phyloP scores from a whole-genome alignment of 371 early-diverging fungal species.

The Thermomucor indicae-seudaticae region DNA sequence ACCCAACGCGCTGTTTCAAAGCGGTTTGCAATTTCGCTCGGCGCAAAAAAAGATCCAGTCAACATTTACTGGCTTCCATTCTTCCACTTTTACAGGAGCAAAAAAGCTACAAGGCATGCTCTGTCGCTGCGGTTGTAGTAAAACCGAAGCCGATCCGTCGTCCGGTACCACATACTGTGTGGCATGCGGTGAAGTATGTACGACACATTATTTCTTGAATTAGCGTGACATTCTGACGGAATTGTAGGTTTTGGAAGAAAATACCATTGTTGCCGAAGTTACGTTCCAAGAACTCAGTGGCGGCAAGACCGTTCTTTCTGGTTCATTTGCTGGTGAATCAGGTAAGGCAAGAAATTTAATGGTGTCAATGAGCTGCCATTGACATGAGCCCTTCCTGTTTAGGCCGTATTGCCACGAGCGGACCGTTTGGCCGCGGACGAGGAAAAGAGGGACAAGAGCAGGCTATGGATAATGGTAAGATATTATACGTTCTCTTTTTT shows the following conservation, averaged over 20 bases:
- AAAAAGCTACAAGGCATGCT: too few species aligned
- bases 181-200: constrained; percentile 60
- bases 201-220: neutral
- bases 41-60: too few species aligned
- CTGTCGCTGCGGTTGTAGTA: constrained; percentile 40
- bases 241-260: constrained; percentile 92
- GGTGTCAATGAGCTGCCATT: neutral
- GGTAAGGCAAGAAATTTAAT: constrained; percentile 14
- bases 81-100: too few species aligned
- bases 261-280: constrained; percentile 92
- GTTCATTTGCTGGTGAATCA: constrained; percentile 62
- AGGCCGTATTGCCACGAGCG: constrained; percentile 57
- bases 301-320: constrained; percentile 84
- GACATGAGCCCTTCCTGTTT: neutral
- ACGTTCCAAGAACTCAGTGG: constrained; percentile 87
- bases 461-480: constrained; percentile 59
- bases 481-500: too few species aligned
- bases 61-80: too few species aligned
- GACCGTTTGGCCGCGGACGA: constrained; percentile 50
- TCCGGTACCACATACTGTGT: constrained; percentile 64
- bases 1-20: too few species aligned
- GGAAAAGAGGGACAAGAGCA: constrained; percentile 66
- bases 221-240: neutral
- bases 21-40: too few species aligned
- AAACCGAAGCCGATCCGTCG: constrained; percentile 36